Conservation (phyloP, 2,329 filamentous ascomycete genomes). For the Trichophyton schoenleinii region DNA sequence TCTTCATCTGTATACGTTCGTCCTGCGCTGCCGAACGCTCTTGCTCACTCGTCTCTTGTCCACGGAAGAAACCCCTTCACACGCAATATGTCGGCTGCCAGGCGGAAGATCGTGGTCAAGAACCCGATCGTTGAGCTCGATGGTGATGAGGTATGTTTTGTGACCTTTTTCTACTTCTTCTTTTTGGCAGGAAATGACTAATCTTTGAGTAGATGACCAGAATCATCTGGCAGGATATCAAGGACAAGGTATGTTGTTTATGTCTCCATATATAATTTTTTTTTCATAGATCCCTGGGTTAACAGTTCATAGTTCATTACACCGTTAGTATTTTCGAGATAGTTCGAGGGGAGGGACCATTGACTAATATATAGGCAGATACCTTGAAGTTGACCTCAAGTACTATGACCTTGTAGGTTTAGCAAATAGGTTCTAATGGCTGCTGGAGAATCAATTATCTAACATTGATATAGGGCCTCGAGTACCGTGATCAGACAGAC, state of each 20-base stretch:
- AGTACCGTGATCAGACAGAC: slow-evolving; percentile 90
- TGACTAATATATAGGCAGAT: slow-evolving; percentile 31
- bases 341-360: not conserved
- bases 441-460: slow-evolving; percentile 10
- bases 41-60: slow-evolving; percentile 3
- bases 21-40: slow-evolving; percentile 15
- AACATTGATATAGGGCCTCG: slow-evolving; percentile 49
- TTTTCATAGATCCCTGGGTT: slow-evolving; percentile 7
- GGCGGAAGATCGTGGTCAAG: slow-evolving; percentile 96
- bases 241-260: slow-evolving; percentile 58
- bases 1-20: slow-evolving; percentile 19
- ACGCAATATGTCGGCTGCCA: slow-evolving; percentile 36
- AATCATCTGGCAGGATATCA: slow-evolving; percentile 98
- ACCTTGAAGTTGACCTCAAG: slow-evolving; percentile 95
- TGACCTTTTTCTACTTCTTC: too few species aligned
- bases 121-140: slow-evolving; percentile 97
- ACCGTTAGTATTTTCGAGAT: slow-evolving; percentile 40
- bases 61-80: slow-evolving; percentile 9
- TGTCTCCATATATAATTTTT: slow-evolving; percentile 1
- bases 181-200: slow-evolving; percentile 3
- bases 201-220: slow-evolving; percentile 63
- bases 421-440: not conserved
- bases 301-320: slow-evolving; percentile 56
- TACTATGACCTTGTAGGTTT: slow-evolving; percentile 67
- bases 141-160: slow-evolving; percentile 49